phyloP scores from a whole-genome alignment of 257 asterid genomes.

The Nyctanthes arbortristis region DNA sequence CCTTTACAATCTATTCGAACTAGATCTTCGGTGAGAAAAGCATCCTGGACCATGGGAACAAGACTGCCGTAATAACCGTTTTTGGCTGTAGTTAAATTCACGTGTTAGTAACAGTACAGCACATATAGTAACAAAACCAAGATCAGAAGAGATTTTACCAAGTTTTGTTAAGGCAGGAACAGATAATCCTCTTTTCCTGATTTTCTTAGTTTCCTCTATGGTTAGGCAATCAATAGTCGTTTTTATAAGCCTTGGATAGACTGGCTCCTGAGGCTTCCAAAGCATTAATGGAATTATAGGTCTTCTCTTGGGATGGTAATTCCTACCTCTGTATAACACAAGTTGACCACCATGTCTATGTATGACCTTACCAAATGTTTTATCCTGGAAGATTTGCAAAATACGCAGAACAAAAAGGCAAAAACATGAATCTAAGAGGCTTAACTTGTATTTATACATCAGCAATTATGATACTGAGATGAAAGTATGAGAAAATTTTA shows the following conservation, averaged over 20 bases:
- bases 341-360: constrained; percentile 70
- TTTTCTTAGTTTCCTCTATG: constrained; percentile 80
- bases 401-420: constrained; percentile 8
- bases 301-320: constrained; percentile 56
- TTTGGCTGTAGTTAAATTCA: constrained; percentile 56
- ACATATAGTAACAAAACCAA: constrained; percentile 4
- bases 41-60: constrained; percentile 88
- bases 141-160: constrained; percentile 43
- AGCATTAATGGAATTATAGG: constrained; percentile 81
- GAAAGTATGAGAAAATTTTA: not conserved
- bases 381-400: constrained; percentile 55
- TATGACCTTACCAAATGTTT: constrained; percentile 82
- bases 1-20: constrained; percentile 84
- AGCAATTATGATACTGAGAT: not conserved
- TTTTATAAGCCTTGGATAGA: constrained; percentile 84
- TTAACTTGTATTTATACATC: not conserved
- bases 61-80: constrained; percentile 94
- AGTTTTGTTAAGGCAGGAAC: constrained; percentile 75
- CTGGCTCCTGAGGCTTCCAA: constrained; percentile 98
- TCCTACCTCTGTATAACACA: constrained; percentile 77
- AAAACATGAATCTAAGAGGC: not conserved
- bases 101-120: constrained; percentile 8
- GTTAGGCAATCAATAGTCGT: constrained; percentile 84
- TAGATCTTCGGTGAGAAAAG: constrained; percentile 76
- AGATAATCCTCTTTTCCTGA: constrained; percentile 75